These are phyloP conservation scores for Aegilops tauschii DNA, from an alignment of 176 grass and related monocot species.

Conservation along the genomic window DNA sequence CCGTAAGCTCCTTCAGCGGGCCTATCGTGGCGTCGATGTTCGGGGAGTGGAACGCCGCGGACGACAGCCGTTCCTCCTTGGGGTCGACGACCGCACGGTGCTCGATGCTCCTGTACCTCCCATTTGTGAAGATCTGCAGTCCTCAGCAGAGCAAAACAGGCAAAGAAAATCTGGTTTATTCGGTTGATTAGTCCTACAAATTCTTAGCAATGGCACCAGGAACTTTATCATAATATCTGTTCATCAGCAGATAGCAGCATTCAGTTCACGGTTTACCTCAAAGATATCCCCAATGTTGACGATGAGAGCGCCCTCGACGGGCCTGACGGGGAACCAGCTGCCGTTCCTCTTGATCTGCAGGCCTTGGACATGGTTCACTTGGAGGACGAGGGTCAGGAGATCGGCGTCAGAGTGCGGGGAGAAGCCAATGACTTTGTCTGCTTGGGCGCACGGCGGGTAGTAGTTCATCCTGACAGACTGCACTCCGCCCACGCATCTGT, in stretches of 20 bases:
- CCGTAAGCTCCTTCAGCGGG: conserved; percentile 28
- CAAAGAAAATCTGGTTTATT: no score
- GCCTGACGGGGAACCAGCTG: conserved; percentile 46
- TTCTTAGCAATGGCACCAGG: neutral
- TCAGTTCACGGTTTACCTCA: conserved; percentile 22
- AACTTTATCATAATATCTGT: no score
- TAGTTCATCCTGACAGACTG: conserved; percentile 75
- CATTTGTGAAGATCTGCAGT: conserved; percentile 53
- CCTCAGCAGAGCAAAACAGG: neutral
- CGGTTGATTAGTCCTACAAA: no score
- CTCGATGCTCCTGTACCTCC: conserved; percentile 49
- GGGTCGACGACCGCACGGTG: conserved; percentile 33
- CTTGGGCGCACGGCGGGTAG: conserved; percentile 52
- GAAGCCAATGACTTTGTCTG: conserved; percentile 54
- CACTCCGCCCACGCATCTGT: conserved; percentile 12
- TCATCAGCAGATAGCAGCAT: neutral
- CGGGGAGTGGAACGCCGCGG: conserved; percentile 55
- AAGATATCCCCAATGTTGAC: conserved; percentile 68
- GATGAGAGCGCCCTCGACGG: conserved; percentile 37
- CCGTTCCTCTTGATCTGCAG: conserved; percentile 49
- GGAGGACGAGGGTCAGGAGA: conserved; percentile 44
- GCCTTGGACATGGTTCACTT: conserved; percentile 54
- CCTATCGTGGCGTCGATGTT: conserved; percentile 37
- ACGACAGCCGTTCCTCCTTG: conserved; percentile 40
- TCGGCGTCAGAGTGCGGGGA: conserved; percentile 58